Evolutionary conservation across 2,329 filamentous ascomycete species (phyloP).

Genomic region (Fusarium pilosicola): DNA sequence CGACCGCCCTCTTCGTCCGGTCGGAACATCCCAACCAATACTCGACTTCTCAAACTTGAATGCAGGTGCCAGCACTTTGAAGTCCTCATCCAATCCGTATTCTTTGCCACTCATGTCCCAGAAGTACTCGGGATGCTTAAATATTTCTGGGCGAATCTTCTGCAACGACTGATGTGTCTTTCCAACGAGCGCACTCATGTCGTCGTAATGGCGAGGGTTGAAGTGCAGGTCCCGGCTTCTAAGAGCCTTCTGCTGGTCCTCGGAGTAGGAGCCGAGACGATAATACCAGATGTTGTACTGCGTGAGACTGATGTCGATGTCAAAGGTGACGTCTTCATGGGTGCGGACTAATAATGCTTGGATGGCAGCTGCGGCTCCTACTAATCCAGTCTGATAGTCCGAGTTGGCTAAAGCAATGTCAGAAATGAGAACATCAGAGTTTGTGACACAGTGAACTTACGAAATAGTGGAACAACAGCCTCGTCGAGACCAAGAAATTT

Average conservation of each 20-base stretch:
- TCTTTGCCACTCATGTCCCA: conserved; percentile 1
- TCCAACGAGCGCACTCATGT: neutral
- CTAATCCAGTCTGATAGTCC: neutral
- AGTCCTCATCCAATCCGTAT: neutral
- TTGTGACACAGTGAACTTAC: neutral
- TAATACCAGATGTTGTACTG: conserved; percentile 5
- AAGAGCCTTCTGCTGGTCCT: neutral
- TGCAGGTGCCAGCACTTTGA: neutral
- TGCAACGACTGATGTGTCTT: neutral
- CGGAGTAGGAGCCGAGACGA: neutral
- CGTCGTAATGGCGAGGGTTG: neutral
- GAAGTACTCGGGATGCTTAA: neutral
- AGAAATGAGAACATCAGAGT: neutral
- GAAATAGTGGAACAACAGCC: neutral
- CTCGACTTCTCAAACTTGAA: conserved; percentile 1
- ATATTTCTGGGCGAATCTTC: neutral
- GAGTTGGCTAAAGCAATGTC: neutral
- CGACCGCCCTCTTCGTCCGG: neutral
- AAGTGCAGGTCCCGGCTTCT: neutral
- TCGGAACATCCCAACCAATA: neutral
- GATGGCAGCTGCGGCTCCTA: neutral
- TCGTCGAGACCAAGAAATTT: neutral
- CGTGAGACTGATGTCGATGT: neutral
- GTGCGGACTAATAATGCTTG: neutral
- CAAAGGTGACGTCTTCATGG: neutral